Conservation (phyloP, 2,329 filamentous ascomycete species). For the Endothia cerciana region DNA sequence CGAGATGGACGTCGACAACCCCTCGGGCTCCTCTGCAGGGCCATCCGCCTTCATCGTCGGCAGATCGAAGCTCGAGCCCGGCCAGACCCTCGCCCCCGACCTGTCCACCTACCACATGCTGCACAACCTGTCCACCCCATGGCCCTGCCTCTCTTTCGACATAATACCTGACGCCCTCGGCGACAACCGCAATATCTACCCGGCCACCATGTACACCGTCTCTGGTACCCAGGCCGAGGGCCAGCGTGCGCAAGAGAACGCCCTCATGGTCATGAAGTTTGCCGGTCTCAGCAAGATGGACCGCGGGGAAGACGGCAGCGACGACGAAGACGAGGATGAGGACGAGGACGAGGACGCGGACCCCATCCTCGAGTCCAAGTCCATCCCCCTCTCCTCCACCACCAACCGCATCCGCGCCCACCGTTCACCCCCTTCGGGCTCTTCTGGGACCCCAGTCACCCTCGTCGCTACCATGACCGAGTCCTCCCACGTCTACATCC, state of each 20-base stretch:
- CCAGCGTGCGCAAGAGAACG: slow-evolving; percentile 78
- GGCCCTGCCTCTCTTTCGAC: slow-evolving; percentile 97
- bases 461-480: slow-evolving; percentile 93
- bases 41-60: slow-evolving; percentile 95
- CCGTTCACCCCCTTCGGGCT: slow-evolving; percentile 74
- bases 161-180: slow-evolving; percentile 85
- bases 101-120: slow-evolving; percentile 97
- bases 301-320: slow-evolving; percentile 66
- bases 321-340: slow-evolving; percentile 69
- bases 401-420: slow-evolving; percentile 93
- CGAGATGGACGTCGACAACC: slow-evolving; percentile 83
- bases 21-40: slow-evolving; percentile 29
- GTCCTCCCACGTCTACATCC: slow-evolving; percentile 84
- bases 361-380: slow-evolving; percentile 90
- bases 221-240: slow-evolving; percentile 90
- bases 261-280: slow-evolving; percentile 95
- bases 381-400: slow-evolving; percentile 82
- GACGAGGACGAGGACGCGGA: slow-evolving; percentile 80
- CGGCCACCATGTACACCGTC: slow-evolving; percentile 92
- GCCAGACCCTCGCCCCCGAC: slow-evolving; percentile 89
- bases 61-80: slow-evolving; percentile 85
- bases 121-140: slow-evolving; percentile 89
- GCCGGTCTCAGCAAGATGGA: slow-evolving; percentile 91
- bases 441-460: slow-evolving; percentile 75
- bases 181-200: slow-evolving; percentile 89